These are phyloP conservation scores for Rhizomucor pusillus DNA, from an alignment of 371 early-diverging fungal species.

Conservation along the genomic window DNA sequence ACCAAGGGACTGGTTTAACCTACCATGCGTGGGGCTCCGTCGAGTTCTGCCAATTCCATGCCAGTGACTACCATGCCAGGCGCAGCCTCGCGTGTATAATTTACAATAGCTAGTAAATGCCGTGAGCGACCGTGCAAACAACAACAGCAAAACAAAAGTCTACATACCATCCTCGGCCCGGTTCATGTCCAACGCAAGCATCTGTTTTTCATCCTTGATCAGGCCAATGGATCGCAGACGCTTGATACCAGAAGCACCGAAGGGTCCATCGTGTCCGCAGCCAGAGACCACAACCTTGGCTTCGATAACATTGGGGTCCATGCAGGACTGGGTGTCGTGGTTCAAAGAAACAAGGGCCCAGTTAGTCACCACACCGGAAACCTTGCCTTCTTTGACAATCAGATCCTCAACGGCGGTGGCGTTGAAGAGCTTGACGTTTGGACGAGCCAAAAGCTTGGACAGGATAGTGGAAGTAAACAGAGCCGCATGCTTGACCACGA, in stretches of 20 bases:
- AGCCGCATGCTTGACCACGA: constrained; percentile 73
- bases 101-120: constrained; percentile 46
- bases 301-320: constrained; percentile 76
- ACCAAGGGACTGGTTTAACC: constrained; percentile 8
- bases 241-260: constrained; percentile 73
- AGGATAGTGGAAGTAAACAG: constrained; percentile 76
- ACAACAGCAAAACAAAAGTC: neutral
- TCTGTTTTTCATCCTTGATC: constrained; percentile 58
- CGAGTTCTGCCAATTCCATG: constrained; percentile 69
- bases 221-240: constrained; percentile 64
- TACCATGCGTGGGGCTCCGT: constrained; percentile 58
- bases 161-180: constrained; percentile 61
- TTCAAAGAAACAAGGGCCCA: constrained; percentile 71
- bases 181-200: constrained; percentile 74
- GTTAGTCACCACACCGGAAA: constrained; percentile 72
- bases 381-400: constrained; percentile 58
- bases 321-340: constrained; percentile 75
- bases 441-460: constrained; percentile 61
- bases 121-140: too few relatives aligned
- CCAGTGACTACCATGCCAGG: constrained; percentile 73
- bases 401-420: constrained; percentile 76
- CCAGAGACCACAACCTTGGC: constrained; percentile 71
- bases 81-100: constrained; percentile 68
- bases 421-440: constrained; percentile 78
- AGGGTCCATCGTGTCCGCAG: constrained; percentile 74